These are phyloP conservation scores for Cymbopogon citratus DNA, from an alignment of 176 grass and related monocot genomes.

Conservation along the genomic window DNA sequence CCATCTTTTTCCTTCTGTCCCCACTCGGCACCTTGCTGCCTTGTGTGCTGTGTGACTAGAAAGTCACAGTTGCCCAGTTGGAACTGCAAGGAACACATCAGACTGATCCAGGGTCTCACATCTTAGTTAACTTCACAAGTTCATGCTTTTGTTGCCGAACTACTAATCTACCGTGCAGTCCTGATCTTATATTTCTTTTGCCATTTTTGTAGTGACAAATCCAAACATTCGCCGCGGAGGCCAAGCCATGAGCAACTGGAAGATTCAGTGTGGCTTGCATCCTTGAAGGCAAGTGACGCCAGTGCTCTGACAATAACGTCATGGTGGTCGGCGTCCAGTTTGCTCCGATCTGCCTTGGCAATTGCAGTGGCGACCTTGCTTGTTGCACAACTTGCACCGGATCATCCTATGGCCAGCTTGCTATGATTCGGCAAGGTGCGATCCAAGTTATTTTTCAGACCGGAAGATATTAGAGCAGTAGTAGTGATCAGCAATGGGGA, in stretches of 20 bases:
- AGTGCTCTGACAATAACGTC: not conserved
- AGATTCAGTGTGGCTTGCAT: slow-evolving; percentile 67
- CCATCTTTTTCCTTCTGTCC: slow-evolving; percentile 34
- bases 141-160: not conserved
- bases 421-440: slow-evolving; percentile 7
- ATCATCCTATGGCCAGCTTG: not conserved
- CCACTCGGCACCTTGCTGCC: not conserved
- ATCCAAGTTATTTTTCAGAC: slow-evolving; percentile 26
- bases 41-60: slow-evolving; percentile 44
- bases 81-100: not conserved
- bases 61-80: slow-evolving; percentile 31
- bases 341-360: slow-evolving; percentile 25
- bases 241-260: slow-evolving; percentile 66
- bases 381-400: slow-evolving; percentile 2
- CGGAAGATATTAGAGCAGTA: slow-evolving; percentile 14
- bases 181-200: not conserved
- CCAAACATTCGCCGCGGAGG: slow-evolving; percentile 34
- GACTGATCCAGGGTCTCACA: not conserved
- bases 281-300: slow-evolving; percentile 36
- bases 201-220: slow-evolving; percentile 42
- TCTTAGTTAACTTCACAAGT: not conserved
- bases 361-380: slow-evolving; percentile 30
- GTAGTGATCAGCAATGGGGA: slow-evolving; percentile 4
- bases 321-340: not conserved
- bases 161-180: not conserved